phyloP scores from a whole-genome alignment of 352 stramenopile genomes.

The Phytophthora quininea region DNA sequence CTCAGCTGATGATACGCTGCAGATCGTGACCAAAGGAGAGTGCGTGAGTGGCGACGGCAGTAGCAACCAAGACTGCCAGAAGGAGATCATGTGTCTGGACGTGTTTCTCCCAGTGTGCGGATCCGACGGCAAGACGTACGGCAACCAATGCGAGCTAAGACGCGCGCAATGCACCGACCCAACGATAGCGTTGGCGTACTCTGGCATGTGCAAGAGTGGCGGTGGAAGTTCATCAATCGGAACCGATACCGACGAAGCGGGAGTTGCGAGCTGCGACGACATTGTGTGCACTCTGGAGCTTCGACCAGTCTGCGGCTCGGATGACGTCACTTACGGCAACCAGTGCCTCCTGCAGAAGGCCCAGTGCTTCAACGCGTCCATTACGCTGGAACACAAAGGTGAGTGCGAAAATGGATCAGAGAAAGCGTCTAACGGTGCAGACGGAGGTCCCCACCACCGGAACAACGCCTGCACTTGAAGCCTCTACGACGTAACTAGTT shows the following conservation, averaged over 20 bases:
- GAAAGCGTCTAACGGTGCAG: too few relatives aligned
- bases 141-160: slow-evolving; percentile 46
- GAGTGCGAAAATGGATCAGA: slow-evolving; percentile 11
- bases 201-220: slow-evolving; percentile 22
- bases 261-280: slow-evolving; percentile 10
- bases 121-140: slow-evolving; percentile 52
- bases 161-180: slow-evolving; percentile 29
- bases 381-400: slow-evolving; percentile 33
- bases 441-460: too few relatives aligned
- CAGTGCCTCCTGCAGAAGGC: slow-evolving; percentile 44
- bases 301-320: slow-evolving; percentile 46
- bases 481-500: too few relatives aligned
- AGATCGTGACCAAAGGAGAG: slow-evolving; percentile 27
- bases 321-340: slow-evolving; percentile 58
- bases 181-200: slow-evolving; percentile 22
- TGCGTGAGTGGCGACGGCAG: slow-evolving; percentile 24
- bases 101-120: slow-evolving; percentile 49
- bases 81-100: slow-evolving; percentile 36
- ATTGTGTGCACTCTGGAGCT: slow-evolving; percentile 40
- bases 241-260: slow-evolving; percentile 2
- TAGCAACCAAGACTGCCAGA: slow-evolving; percentile 10
- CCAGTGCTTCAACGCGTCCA: slow-evolving; percentile 27
- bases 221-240: not conserved
- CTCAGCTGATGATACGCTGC: slow-evolving; percentile 22
- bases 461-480: too few relatives aligned